These are phyloP conservation scores for Magnaporthiopsis incrustans DNA, from an alignment of 2,329 filamentous ascomycete genomes.

Conservation along the genomic window DNA sequence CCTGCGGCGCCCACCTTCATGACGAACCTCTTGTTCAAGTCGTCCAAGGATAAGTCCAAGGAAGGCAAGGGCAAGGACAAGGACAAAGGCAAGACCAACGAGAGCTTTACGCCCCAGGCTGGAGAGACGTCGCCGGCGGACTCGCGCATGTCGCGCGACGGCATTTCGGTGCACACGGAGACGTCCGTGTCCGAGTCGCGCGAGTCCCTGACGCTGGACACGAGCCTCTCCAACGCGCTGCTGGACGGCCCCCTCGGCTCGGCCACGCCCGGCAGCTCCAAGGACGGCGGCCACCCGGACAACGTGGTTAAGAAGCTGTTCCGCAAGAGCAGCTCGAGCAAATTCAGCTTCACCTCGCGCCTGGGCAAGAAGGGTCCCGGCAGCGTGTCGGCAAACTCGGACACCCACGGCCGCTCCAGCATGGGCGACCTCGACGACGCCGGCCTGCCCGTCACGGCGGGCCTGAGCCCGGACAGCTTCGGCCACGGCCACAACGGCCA, in stretches of 20 bases:
- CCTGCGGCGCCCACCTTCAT: constrained; percentile 86
- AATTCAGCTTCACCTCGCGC: constrained; percentile 54
- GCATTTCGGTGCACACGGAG: constrained; percentile 48
- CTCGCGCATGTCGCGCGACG: constrained; percentile 47
- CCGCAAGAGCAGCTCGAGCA: constrained; percentile 57
- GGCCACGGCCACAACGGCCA: background rate
- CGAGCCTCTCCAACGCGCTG: constrained; percentile 45
- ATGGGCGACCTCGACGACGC: constrained; percentile 48
- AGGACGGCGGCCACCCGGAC: constrained; percentile 28
- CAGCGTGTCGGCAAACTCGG: constrained; percentile 42
- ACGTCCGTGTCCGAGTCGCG: constrained; percentile 52
- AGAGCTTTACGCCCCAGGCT: constrained; percentile 30
- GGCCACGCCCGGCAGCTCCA: constrained; percentile 34
- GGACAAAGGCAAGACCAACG: constrained; percentile 27
- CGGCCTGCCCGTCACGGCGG: constrained; percentile 37
- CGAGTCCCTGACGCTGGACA: constrained; percentile 49
- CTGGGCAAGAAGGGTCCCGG: constrained; percentile 43
- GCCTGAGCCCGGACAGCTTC: constrained; percentile 35
- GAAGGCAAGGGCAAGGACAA: constrained; percentile 31
- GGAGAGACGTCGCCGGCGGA: constrained; percentile 39
- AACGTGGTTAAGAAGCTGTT: constrained; percentile 58
- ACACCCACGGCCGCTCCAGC: constrained; percentile 49
- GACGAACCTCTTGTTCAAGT: constrained; percentile 55
- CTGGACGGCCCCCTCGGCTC: constrained; percentile 41
- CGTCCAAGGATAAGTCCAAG: constrained; percentile 28